Evolutionary conservation across 768 basidiomycete species (phyloP).

Genomic region (Mycena metata): DNA sequence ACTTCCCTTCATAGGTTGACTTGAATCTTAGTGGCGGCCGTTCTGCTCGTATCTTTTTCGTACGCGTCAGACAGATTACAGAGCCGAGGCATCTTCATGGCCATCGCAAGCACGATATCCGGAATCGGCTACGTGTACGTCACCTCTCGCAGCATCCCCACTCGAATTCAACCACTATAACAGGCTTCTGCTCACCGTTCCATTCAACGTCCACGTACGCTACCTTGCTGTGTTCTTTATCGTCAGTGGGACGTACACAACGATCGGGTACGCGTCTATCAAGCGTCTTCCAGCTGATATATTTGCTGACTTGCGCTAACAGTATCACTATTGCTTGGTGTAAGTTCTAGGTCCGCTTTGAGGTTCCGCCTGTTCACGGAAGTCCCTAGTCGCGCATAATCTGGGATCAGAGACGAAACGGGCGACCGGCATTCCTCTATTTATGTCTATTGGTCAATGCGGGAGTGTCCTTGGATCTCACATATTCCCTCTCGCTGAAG

Average conservation of each 20-base stretch:
- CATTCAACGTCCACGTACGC: constrained; percentile 67
- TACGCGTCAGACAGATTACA: constrained; percentile 78
- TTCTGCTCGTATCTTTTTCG: constrained; percentile 70
- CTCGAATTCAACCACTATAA: neutral
- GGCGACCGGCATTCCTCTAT: constrained; percentile 81
- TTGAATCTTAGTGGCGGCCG: constrained; percentile 60
- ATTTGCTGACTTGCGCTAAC: neutral
- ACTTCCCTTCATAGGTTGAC: neutral
- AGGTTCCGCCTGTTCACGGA: constrained; percentile 8
- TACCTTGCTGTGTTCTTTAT: constrained; percentile 88
- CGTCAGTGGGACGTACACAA: constrained; percentile 81
- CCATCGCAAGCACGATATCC: constrained; percentile 58
- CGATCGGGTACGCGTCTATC: constrained; percentile 62
- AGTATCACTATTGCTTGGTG: constrained; percentile 81
- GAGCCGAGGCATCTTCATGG: constrained; percentile 66
- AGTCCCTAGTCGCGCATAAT: constrained; percentile 73
- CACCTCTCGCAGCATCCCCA: neutral
- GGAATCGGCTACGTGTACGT: constrained; percentile 76
- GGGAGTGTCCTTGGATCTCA: constrained; percentile 85
- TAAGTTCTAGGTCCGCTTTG: constrained; percentile 44
- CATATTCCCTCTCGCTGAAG: constrained; percentile 73
- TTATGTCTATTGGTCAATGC: constrained; percentile 86
- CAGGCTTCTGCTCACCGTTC: constrained; percentile 70
- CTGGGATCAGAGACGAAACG: constrained; percentile 84
- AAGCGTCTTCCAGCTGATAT: no score